Evolutionary conservation across 2,329 filamentous ascomycete genomes (phyloP).

Genomic region (Penicillium sclerotiorum): DNA sequence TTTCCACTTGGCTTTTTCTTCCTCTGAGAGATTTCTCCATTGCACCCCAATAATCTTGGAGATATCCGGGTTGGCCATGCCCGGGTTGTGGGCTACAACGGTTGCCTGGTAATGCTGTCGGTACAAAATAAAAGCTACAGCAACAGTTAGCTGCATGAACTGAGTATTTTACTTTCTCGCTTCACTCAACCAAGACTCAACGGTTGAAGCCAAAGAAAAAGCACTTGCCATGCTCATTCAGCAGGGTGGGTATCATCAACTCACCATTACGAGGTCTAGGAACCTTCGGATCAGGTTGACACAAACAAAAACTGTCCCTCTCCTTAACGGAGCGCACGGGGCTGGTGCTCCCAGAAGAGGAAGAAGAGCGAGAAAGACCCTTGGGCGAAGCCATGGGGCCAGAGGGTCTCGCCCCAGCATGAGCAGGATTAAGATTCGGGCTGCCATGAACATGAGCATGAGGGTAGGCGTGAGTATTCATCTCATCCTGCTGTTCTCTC

Average conservation of each 20-base stretch:
- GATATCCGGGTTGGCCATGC: slow-evolving; percentile 90
- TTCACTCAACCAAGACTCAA: background rate
- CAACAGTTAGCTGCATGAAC: background rate
- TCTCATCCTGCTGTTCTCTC: background rate
- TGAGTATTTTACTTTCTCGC: no score
- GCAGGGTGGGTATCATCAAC: slow-evolving; percentile 36
- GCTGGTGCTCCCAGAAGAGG: slow-evolving; percentile 34
- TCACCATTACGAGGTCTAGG: slow-evolving; percentile 71
- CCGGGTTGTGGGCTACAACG: slow-evolving; percentile 81
- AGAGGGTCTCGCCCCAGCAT: background rate
- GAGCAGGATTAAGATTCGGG: background rate
- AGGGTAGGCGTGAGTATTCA: background rate
- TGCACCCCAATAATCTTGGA: slow-evolving; percentile 95
- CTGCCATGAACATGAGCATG: background rate
- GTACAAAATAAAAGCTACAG: slow-evolving; percentile 91
- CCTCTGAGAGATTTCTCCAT: slow-evolving; percentile 77
- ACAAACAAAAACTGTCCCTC: slow-evolving; percentile 64
- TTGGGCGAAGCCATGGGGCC: slow-evolving; percentile 22
- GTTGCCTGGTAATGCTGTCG: slow-evolving; percentile 86
- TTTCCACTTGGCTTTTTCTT: slow-evolving; percentile 85
- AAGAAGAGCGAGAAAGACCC: slow-evolving; percentile 31
- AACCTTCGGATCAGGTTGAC: slow-evolving; percentile 71
- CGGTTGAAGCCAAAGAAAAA: slow-evolving; percentile 18
- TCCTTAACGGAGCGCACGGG: slow-evolving; percentile 44
- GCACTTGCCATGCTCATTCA: slow-evolving; percentile 25